A percentile compares a stretch with the other conserved stretches of the same genome.
Conservation (phyloP, 352 stramenopile species). For the Phytophthora chlamydospora region DNA sequence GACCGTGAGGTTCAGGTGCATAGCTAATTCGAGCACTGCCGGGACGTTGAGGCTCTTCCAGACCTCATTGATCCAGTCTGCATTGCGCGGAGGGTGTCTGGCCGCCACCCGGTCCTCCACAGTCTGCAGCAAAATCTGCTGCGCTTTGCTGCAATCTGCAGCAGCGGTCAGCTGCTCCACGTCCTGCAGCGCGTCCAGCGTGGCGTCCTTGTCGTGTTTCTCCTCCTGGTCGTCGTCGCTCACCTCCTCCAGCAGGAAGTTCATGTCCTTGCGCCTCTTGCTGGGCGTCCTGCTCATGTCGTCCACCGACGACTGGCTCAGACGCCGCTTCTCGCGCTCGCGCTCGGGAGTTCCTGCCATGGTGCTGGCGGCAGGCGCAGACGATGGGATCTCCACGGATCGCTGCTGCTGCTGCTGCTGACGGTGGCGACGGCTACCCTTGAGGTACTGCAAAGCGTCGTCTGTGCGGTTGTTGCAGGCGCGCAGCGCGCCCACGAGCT, state of each 20-base stretch:
- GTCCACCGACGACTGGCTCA: constrained; percentile 23
- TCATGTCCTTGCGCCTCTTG: constrained; percentile 39
- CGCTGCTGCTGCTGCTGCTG: background rate
- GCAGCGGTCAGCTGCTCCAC: background rate
- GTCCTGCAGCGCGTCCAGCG: constrained; percentile 18
- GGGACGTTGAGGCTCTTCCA: constrained; percentile 40
- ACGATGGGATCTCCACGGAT: constrained; percentile 11
- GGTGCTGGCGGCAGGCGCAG: constrained; percentile 7
- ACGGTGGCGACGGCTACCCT: constrained; percentile 34
- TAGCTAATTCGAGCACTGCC: constrained; percentile 37
- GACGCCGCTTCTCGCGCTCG: constrained; percentile 39
- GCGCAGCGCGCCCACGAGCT: constrained; percentile 54
- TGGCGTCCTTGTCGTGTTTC: constrained; percentile 4
- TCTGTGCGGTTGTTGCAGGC: constrained; percentile 48
- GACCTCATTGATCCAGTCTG: constrained; percentile 37
- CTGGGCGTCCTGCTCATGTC: constrained; percentile 16
- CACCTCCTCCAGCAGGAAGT: constrained; percentile 16
- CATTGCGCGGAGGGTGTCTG: constrained; percentile 20
- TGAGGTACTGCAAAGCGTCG: constrained; percentile 61
- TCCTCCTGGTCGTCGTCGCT: constrained; percentile 17
- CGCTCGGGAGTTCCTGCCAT: constrained; percentile 19
- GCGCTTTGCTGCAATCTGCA: constrained; percentile 11
- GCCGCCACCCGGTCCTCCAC: constrained; percentile 37
- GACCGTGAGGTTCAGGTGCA: constrained; percentile 44
- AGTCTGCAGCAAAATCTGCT: constrained; percentile 33